Evolutionary conservation across 345 rosid genomes (phyloP).

Genomic region (Salix purpurea): DNA sequence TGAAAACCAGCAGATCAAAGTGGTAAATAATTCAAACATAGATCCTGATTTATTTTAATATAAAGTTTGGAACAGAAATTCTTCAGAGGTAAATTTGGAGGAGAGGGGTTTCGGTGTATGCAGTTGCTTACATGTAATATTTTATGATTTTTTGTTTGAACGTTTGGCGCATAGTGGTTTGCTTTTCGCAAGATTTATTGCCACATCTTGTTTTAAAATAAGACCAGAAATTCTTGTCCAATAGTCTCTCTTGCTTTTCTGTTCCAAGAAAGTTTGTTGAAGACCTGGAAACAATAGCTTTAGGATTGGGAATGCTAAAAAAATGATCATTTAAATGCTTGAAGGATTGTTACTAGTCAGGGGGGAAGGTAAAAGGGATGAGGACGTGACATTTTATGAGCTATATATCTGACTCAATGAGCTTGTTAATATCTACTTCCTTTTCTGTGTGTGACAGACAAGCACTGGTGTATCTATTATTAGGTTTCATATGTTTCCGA

Average conservation of each 20-base stretch:
- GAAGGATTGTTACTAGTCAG: neutral
- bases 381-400: neutral
- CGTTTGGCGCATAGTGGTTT: neutral
- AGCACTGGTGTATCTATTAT: no score
- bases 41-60: neutral
- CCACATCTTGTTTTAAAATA: neutral
- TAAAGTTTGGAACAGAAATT: neutral
- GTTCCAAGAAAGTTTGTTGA: neutral
- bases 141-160: neutral
- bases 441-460: neutral
- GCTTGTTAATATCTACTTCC: neutral
- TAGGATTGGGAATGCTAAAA: neutral
- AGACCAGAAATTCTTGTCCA: no score
- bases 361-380: neutral
- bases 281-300: neutral
- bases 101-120: neutral
- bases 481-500: neutral
- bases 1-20: slow-evolving; percentile 74
- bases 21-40: slow-evolving; percentile 43
- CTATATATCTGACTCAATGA: neutral
- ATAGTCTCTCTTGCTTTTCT: neutral
- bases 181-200: neutral
- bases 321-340: neutral
- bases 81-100: neutral
- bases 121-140: neutral